Base-by-base conservation (phyloP, 139 green algal species). In the Coelastrella sp. region DNA sequence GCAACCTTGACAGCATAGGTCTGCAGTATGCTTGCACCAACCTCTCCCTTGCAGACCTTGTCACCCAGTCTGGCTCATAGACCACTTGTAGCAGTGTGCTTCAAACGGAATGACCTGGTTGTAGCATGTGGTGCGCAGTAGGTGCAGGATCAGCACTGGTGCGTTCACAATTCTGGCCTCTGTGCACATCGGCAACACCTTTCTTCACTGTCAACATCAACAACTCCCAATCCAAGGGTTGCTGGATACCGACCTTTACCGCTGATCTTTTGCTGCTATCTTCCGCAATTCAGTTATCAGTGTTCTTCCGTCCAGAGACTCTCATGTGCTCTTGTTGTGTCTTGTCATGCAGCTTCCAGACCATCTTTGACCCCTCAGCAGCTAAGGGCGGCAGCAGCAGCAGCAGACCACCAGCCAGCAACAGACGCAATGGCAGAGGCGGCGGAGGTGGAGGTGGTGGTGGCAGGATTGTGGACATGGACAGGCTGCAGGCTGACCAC, bases 281-380 rank as follows among this genome's bases (percentile, higher is more conserved):
- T n/a, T n/a, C n/a, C n/a, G n/a, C n/a, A n/a, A n/a, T n/a, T n/a
- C n/a, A n/a, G n/a, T n/a, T n/a, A n/a, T n/a, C n/a, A n/a, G n/a
- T n/a, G n/a, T n/a, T n/a, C n/a, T n/a, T n/a, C n/a, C n/a, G n/a
- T n/a, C n/a, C n/a, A n/a, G n/a, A n/a, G n/a, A n/a, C n/a, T n/a
- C n/a, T n/a, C n/a, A n/a, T 53, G 45, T 67, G 59, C 7, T 27
- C 59, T 17, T 67, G 59, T 32, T 32, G 23, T 67, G 59, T 13
- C n/a, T 7, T 32, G 23, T 37, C 59, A 67, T 32, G 23, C 75
- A 82, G 75, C 75, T 71, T 82, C 35, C 75, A 38, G 25, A 72
- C 75, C 21, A 82, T 82, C 34, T 82, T 82, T 69, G 75, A 82
- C 53, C 75, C 75, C 4, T 38, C 75, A 82, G 75, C 75, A 63